These are phyloP conservation scores for Neohortaea acidophila DNA, from an alignment of 495 filamentous ascomycete genomes.

Conservation along the genomic window DNA sequence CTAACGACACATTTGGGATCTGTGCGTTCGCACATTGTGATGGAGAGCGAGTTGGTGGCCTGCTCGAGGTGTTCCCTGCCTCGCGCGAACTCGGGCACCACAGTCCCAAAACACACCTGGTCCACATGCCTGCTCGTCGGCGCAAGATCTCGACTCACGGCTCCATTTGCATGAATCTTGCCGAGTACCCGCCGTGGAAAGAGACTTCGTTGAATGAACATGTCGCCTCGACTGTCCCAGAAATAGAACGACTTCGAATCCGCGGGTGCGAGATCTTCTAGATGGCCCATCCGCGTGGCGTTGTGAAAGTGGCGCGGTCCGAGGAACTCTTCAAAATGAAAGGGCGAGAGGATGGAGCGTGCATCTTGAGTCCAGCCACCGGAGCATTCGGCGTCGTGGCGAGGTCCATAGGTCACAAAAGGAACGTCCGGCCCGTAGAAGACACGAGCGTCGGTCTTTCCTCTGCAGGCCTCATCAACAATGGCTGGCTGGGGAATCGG, in stretches of 20 bases:
- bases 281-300: conserved; percentile 34
- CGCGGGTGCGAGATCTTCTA: conserved; percentile 23
- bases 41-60: conserved; percentile 38
- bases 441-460: conserved; percentile 28
- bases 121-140: conserved; percentile 21
- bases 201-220: conserved; percentile 37
- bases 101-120: conserved; percentile 28
- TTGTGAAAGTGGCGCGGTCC: conserved; percentile 23
- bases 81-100: conserved; percentile 23
- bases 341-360: conserved; percentile 28
- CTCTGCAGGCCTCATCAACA: conserved; percentile 27
- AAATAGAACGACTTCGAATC: conserved; percentile 46
- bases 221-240: conserved; percentile 32
- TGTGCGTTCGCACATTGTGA: conserved; percentile 37
- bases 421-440: conserved; percentile 36
- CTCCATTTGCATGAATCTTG: conserved; percentile 27
- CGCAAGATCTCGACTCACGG: conserved; percentile 29
- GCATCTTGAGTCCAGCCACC: conserved; percentile 39
- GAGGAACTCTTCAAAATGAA: neutral
- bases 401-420: too few species aligned
- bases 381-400: too few species aligned
- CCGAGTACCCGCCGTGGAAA: conserved; percentile 33
- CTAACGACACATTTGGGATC: conserved; percentile 29
- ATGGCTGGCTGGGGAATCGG: conserved; percentile 33
- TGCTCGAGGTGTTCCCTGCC: conserved; percentile 41